Evolutionary conservation across 768 basidiomycete species (phyloP).

Genomic region (Glaciozyma martinii): DNA sequence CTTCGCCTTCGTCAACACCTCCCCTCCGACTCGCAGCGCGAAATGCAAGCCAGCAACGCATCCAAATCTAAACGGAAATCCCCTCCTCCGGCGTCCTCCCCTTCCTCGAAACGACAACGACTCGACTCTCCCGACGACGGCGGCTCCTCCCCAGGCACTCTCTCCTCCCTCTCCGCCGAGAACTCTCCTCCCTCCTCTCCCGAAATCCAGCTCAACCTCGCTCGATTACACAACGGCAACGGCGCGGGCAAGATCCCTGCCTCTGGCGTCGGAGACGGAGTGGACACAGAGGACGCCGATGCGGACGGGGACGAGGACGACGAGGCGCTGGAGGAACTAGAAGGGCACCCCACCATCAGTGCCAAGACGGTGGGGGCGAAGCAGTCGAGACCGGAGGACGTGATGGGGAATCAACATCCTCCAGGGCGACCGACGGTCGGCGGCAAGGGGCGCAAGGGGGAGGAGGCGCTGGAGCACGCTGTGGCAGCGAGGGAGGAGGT

Average conservation of each 20-base stretch:
- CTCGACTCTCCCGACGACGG: not conserved
- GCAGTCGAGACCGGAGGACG: not conserved
- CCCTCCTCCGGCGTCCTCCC: not conserved
- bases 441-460: slow-evolving; percentile 25
- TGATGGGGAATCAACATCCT: not conserved
- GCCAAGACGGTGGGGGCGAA: not conserved
- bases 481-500: slow-evolving; percentile 30
- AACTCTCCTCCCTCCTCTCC: not conserved
- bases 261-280: not conserved
- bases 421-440: slow-evolving; percentile 16
- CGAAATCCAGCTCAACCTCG: not conserved
- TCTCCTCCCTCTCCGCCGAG: not conserved
- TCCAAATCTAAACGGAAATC: not conserved
- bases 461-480: slow-evolving; percentile 29
- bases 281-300: not conserved
- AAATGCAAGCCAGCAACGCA: no score
- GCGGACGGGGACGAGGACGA: not conserved
- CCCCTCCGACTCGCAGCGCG: no score
- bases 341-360: not conserved
- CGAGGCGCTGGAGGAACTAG: not conserved
- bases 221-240: not conserved
- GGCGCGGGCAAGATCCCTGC: not conserved
- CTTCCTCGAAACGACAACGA: not conserved
- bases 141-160: not conserved
- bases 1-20: no score